These are phyloP conservation scores for Erodium maritimum DNA, from an alignment of 345 rosid genomes.

Conservation along the genomic window DNA sequence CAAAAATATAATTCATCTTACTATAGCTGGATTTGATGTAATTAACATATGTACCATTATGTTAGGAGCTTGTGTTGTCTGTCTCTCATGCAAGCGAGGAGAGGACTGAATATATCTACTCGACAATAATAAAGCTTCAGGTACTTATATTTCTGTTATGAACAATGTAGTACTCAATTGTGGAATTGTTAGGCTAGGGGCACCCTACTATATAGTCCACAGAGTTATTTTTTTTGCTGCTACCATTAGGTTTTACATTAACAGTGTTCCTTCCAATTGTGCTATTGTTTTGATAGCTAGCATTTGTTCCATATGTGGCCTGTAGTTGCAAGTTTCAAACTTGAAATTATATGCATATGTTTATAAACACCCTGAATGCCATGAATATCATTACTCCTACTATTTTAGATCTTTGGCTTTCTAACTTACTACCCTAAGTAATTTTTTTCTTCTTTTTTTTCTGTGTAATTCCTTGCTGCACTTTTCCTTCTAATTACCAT, in stretches of 20 bases:
- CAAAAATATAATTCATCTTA: not conserved
- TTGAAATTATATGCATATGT: too few relatives aligned
- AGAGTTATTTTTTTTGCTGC: not conserved
- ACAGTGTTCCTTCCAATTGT: not conserved
- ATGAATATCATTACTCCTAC: too few relatives aligned
- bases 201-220: not conserved
- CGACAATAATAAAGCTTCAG: constrained; percentile 77
- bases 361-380: too few relatives aligned
- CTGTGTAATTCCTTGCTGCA: not conserved
- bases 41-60: constrained; percentile 9
- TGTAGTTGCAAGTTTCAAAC: too few relatives aligned
- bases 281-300: not conserved
- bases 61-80: constrained; percentile 66
- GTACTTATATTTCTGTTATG: constrained; percentile 17
- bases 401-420: not conserved
- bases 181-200: not conserved
- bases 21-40: constrained; percentile 7
- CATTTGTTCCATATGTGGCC: too few relatives aligned
- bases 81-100: constrained; percentile 78
- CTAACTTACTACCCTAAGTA: not conserved
- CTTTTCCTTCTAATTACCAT: constrained; percentile 2
- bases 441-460: not conserved
- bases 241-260: not conserved
- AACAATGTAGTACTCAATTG: not conserved
- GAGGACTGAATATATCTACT: constrained; percentile 74